A percentile compares a stretch with the other conserved stretches of the same genome.
Conservation (phyloP, 176 grass and related monocot species). For the Eleusine coracana region DNA sequence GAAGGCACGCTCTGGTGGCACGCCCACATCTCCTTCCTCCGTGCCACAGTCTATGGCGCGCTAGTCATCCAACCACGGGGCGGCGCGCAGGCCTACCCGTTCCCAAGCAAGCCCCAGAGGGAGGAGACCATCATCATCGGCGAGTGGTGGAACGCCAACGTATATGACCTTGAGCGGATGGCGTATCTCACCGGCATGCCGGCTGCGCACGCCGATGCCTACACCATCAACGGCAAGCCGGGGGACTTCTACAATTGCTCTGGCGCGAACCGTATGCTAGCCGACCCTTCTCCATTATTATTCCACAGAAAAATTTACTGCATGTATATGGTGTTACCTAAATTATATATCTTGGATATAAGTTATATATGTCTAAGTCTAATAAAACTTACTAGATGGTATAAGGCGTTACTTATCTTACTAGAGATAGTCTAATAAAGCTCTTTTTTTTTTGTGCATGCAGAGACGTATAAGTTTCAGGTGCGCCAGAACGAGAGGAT, state of each 20-base stretch:
- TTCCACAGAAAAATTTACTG: too few relatives aligned
- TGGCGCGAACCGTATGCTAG: conserved; percentile 30
- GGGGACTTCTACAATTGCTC: conserved; percentile 54
- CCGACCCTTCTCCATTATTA: conserved; percentile 9
- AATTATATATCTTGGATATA: too few relatives aligned
- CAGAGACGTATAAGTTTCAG: conserved; percentile 49
- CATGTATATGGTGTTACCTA: too few relatives aligned
- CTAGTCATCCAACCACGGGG: conserved; percentile 39
- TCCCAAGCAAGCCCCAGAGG: conserved; percentile 40
- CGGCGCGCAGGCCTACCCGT: conserved; percentile 50
- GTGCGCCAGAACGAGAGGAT: conserved; percentile 42
- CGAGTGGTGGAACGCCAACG: conserved; percentile 79
- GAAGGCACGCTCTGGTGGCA: conserved; percentile 91
- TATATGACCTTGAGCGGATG: conserved; percentile 11
- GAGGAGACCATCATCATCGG: conserved; percentile 60
- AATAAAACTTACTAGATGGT: neutral
- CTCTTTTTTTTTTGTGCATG: neutral
- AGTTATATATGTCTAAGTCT: too few relatives aligned
- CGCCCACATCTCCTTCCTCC: conserved; percentile 61
- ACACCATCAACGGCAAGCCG: conserved; percentile 70
- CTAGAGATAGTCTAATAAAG: neutral
- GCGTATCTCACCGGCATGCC: neutral
- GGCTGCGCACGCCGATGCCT: conserved; percentile 46
- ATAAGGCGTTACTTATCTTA: neutral
- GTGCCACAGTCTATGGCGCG: conserved; percentile 60